Base-by-base conservation (phyloP, 208 protist species). In the Leptomonas seymouri region DNA sequence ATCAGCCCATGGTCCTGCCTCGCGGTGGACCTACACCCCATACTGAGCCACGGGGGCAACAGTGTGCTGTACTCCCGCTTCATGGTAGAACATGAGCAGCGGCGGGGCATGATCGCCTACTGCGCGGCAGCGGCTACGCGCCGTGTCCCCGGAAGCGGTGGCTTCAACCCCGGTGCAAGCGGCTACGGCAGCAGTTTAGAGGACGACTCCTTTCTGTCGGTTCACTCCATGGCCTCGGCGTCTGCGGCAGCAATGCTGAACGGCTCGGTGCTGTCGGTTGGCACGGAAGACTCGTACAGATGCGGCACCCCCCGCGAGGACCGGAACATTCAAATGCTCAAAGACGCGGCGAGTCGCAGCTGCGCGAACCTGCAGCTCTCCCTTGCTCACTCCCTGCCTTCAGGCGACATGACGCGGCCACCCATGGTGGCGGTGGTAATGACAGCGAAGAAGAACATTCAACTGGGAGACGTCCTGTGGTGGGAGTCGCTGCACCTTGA, bases 61-160 rank as follows among this genome's bases (percentile, higher is more conserved):
- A 63, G 62, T 28, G 30, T 75, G 48, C 61, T 70, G 30, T 56
- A 77, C 71, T 63, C 77, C 28, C 77, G 77, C 49, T 82, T 82
- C 50, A 78, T 78, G 66, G 54, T 78, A 18, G 77, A 82, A 51
- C 71, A 82, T 57, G 71, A 71, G 54, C 60, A 75, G 54, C 71
- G 64, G 53, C 57, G 70, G 11, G 58, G 67, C 53, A 76, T 74
- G 67, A 45, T 74, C 39, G 76, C 67, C 39, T 64, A 59, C 71
- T 70, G 63, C 63, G 57, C 71, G 0, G 71, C 71, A 2, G 64
- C 71, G 23, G 64, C 71, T 16, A 49, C 45, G 2, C 27, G 56
- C 30, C 64, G 64, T 21, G 53, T 56, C 41, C 59, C 49, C 25
- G 66, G 57, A 21, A 56, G 23, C 49, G 71, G 63, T 31, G 63